Conservation (phyloP, 495 filamentous ascomycete genomes). For the Amphirosellinia nigrospora region DNA sequence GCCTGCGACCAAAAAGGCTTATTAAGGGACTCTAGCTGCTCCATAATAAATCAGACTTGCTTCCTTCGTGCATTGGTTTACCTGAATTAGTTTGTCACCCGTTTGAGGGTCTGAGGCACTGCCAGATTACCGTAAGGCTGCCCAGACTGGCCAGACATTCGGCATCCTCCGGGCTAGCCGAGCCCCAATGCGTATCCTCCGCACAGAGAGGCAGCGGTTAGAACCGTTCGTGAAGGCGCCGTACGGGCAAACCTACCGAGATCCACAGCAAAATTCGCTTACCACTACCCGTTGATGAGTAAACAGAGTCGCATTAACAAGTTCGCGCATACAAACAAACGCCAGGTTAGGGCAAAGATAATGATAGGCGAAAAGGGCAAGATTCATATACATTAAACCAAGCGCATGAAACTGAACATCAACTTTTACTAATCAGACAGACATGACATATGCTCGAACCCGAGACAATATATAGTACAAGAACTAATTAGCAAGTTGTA, state of each 20-base stretch:
- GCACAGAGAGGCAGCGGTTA: neutral
- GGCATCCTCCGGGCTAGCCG: constrained; percentile 27
- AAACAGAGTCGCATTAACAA: neutral
- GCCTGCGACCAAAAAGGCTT: constrained; percentile 1
- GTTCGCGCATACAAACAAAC: neutral
- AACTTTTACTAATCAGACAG: neutral
- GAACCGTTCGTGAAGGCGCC: neutral
- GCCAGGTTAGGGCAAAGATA: neutral
- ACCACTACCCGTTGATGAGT: neutral
- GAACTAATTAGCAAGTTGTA: neutral
- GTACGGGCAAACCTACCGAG: neutral
- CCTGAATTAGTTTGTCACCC: constrained; percentile 11
- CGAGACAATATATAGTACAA: neutral
- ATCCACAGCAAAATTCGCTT: neutral
- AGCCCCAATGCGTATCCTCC: constrained; percentile 4
- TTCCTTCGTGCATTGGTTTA: constrained; percentile 12
- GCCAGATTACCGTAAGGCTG: constrained; percentile 21
- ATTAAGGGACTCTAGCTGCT: constrained; percentile 22
- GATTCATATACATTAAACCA: neutral
- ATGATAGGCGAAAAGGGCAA: neutral
- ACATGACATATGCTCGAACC: constrained; percentile 1
- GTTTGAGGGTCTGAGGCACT: neutral
- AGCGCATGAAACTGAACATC: neutral
- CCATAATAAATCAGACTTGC: neutral
- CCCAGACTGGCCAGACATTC: constrained; percentile 16